Percentiles rank a stretch among this genome's conserved stretches.
Evolutionary conservation across 2,329 filamentous ascomycete genomes (phyloP).

Genomic region (Leptographium galeiforme): DNA sequence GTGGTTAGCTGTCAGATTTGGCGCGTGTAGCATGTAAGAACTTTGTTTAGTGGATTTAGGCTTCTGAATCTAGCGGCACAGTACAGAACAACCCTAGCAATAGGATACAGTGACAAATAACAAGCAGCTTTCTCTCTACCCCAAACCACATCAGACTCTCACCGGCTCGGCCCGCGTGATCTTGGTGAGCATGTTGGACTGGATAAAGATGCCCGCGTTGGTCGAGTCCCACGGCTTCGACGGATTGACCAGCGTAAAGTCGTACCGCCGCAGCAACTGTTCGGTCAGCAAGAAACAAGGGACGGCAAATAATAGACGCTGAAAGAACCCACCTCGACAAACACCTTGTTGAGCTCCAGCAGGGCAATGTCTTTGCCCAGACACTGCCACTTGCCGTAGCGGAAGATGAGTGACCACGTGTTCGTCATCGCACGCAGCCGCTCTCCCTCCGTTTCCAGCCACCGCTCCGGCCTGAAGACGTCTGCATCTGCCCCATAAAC

Average conservation of each 20-base stretch:
- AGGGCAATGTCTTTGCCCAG: constrained; percentile 28
- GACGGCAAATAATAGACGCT: too few species aligned
- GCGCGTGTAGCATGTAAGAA: neutral
- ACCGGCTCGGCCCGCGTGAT: constrained; percentile 12
- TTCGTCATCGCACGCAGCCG: constrained; percentile 13
- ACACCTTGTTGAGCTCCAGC: constrained; percentile 26
- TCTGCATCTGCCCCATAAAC: constrained; percentile 24
- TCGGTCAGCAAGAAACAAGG: neutral
- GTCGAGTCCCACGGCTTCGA: constrained; percentile 13
- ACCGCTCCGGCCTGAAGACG: constrained; percentile 31
- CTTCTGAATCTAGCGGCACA: neutral
- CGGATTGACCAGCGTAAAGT: constrained; percentile 14
- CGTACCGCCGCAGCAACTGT: constrained; percentile 13
- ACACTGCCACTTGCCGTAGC: constrained; percentile 24
- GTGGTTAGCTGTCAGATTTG: neutral
- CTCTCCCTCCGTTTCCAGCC: constrained; percentile 16
- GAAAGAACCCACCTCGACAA: constrained; percentile 8
- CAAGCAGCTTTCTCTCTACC: too few species aligned
- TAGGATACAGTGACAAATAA: neutral
- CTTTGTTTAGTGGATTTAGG: neutral
- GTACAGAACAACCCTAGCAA: neutral
- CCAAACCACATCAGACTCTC: neutral
- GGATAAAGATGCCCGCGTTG: constrained; percentile 17
- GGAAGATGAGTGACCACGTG: constrained; percentile 23
- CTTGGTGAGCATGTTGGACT: constrained; percentile 16